A percentile compares a stretch with the other conserved stretches of the same genome.
Conservation (phyloP, 768 basidiomycete genomes). For the Fomitopsis pulvina region DNA sequence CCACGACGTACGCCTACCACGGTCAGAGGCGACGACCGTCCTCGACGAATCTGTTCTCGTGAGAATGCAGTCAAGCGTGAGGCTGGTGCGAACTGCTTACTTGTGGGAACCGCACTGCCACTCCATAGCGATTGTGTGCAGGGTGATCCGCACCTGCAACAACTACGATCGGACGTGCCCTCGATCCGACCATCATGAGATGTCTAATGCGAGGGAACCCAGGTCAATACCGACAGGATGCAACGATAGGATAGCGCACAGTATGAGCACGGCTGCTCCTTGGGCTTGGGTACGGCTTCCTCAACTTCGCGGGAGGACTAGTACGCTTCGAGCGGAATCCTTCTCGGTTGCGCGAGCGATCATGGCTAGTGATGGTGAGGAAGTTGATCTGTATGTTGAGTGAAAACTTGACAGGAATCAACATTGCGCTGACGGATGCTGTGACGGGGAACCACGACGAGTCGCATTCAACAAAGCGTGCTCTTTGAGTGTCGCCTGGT, state of each 20-base stretch:
- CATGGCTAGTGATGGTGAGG: neutral
- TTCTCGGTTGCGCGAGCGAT: neutral
- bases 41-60: neutral
- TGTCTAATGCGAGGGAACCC: no score
- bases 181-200: no score
- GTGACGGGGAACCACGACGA: neutral
- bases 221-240: no score
- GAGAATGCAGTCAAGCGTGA: neutral
- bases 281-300: no score
- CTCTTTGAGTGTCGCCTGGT: neutral
- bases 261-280: no score
- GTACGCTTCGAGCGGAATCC: neutral
- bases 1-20: neutral
- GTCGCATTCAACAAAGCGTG: neutral
- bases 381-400: conserved; percentile 3
- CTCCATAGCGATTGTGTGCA: neutral
- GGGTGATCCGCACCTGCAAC: no score
- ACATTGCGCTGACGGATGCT: neutral
- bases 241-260: no score
- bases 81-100: neutral
- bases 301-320: neutral
- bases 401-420: conserved; percentile 1
- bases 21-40: neutral
- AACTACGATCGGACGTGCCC: no score
- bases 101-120: neutral